A percentile compares a stretch with the other conserved stretches of the same genome.
These are phyloP conservation scores for Verticillium zaregamsianum DNA, from an alignment of 2,329 filamentous ascomycete species.

Conservation along the genomic window DNA sequence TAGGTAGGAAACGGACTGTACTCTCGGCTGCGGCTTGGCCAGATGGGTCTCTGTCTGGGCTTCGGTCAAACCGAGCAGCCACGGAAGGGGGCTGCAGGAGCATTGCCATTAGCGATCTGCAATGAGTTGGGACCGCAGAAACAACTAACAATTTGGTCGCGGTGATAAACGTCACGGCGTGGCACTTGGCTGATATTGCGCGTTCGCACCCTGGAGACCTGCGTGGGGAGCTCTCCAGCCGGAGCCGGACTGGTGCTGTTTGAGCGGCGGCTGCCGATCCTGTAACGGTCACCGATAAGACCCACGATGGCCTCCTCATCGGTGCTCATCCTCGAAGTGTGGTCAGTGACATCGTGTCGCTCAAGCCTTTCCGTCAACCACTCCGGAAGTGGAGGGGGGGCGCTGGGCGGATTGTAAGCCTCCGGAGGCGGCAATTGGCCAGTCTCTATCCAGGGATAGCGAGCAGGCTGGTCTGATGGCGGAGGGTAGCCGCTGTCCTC, in stretches of 20 bases:
- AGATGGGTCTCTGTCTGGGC: conserved; percentile 5
- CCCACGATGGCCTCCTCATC: not conserved
- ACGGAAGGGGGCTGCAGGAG: conserved; percentile 7
- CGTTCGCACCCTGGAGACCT: not conserved
- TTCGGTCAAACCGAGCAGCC: conserved; percentile 13
- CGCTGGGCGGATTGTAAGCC: conserved; percentile 4
- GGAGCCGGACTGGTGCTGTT: not conserved
- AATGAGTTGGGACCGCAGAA: no score
- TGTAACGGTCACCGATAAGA: not conserved
- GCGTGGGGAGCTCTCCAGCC: not conserved
- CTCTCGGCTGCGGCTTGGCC: not conserved
- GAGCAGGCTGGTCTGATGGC: conserved; percentile 6
- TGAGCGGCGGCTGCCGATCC: no score
- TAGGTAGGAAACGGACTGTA: not conserved
- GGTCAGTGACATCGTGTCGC: not conserved
- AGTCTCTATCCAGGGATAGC: conserved; percentile 14
- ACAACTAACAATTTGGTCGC: not conserved
- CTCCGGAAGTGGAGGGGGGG: not conserved
- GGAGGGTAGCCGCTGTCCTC: not conserved
- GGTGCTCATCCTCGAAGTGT: no score
- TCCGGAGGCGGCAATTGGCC: conserved; percentile 11
- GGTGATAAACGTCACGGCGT: not conserved
- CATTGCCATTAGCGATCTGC: not conserved
- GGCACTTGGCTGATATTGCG: not conserved
- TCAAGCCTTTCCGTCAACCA: not conserved